Base-by-base conservation (phyloP, 192 early-diverging fungal species). In the Coemansia sp. region DNA sequence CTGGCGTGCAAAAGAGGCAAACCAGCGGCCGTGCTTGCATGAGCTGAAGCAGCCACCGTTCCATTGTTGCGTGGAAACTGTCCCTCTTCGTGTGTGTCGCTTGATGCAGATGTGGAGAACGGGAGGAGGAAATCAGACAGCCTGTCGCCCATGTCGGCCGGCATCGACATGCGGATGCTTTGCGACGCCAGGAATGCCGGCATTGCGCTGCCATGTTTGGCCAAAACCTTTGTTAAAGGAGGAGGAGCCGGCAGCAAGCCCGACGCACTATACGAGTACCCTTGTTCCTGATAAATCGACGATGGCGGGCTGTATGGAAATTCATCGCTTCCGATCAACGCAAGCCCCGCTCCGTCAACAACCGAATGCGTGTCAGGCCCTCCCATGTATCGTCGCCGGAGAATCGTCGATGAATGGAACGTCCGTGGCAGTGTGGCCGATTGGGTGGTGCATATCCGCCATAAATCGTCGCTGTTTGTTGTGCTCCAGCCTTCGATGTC, bases 161-260 rank as follows among this genome's bases (percentile, higher is more conserved):
- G 67, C 73, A 75, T 69, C 58, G 73, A 69, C 63, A 75, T 65
- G 30, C 73, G 63, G 37, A 53, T 56, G 4, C 23, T 25, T 10
- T 49, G 46, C 21, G 46, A 39, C 46, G 6, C 23, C 46, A n/a
- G 15, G 55, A 29, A 15, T 57, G 21, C 52, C 48, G 4, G 28
- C 1, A 20, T 43, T 20, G 61, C 45, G 34, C 21, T 46, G 21
- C 40, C 46, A 1, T 29, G 40, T 15, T 30, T 33, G 16, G 39
- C 34, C 13, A 39, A 16, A n/a, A 20, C n/a, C 33, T 31, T 39
- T 31, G 57, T 33, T 4, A 23, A n/a, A 10, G 29, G 31, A 29
- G 46, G 13, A 45, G 42, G 16, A 7, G 4, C 42, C 42, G n/a
- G 42, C 42, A 49, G 21, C 46, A 49, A 21, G 7, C 46, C 46